Evolutionary conservation across 768 basidiomycete genomes (phyloP).

Genomic region (Phylloporus sp.): DNA sequence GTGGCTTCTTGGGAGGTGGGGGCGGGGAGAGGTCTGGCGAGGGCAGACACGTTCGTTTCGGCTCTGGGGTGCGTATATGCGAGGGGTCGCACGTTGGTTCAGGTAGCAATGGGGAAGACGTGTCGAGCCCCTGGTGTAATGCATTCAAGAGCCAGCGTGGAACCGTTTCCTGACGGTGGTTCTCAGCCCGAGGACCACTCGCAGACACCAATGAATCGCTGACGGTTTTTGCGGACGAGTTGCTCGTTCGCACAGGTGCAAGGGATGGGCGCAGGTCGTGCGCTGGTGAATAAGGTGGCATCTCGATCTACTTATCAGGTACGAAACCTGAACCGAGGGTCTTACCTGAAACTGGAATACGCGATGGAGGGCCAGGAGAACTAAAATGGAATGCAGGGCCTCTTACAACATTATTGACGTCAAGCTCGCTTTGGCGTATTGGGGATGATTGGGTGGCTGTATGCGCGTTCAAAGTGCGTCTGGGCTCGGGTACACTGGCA

Average conservation of each 20-base stretch:
- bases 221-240: neutral
- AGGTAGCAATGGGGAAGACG: neutral
- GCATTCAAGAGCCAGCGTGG: constrained; percentile 10
- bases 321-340: neutral
- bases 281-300: constrained; percentile 5
- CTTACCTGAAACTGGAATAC: constrained; percentile 14
- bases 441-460: constrained; percentile 5
- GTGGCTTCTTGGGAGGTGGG: neutral
- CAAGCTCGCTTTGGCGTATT: neutral
- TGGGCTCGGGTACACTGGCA: neutral
- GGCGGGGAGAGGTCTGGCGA: constrained; percentile 2
- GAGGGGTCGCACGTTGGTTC: neutral
- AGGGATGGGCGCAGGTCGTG: neutral
- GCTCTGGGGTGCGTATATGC: constrained; percentile 8
- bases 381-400: neutral
- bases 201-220: neutral
- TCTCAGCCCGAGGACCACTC: neutral
- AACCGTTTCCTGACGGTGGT: neutral
- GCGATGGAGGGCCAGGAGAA: constrained; percentile 6
- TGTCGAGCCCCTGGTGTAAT: neutral
- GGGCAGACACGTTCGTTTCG: constrained; percentile 2
- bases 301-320: constrained; percentile 8
- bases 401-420: neutral
- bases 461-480: neutral
- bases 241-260: neutral